These are phyloP conservation scores for Entonaema liquescens DNA, from an alignment of 495 filamentous ascomycete genomes.

Conservation along the genomic window DNA sequence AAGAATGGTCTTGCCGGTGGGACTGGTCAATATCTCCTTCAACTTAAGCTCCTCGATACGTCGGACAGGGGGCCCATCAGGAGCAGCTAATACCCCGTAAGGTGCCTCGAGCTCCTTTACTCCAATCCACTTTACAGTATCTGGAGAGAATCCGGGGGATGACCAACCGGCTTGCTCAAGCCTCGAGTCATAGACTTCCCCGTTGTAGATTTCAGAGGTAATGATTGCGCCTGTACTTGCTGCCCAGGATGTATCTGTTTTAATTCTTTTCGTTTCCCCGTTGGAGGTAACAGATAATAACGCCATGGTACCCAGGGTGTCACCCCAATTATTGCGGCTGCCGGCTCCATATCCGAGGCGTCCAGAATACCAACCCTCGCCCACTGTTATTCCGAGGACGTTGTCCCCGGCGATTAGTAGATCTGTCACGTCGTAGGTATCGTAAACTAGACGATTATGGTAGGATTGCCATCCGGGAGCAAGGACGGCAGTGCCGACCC, in stretches of 20 bases:
- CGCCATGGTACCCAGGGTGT: slow-evolving; percentile 55
- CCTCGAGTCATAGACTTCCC: slow-evolving; percentile 58
- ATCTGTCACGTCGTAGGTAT: slow-evolving; percentile 60
- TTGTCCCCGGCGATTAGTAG: slow-evolving; percentile 51
- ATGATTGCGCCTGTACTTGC: slow-evolving; percentile 52
- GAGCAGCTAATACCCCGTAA: slow-evolving; percentile 41
- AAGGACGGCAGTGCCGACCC: slow-evolving; percentile 53
- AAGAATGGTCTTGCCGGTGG: slow-evolving; percentile 56
- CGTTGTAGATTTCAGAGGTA: slow-evolving; percentile 62
- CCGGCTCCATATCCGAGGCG: slow-evolving; percentile 55
- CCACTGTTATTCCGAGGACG: slow-evolving; percentile 59
- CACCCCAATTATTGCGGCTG: slow-evolving; percentile 54
- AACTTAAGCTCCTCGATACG: slow-evolving; percentile 47
- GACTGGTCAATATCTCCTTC: slow-evolving; percentile 52
- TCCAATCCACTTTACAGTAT: slow-evolving; percentile 36
- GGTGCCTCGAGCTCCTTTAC: slow-evolving; percentile 42
- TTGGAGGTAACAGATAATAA: slow-evolving; percentile 49
- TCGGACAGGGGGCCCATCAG: slow-evolving; percentile 54
- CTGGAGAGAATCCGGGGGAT: slow-evolving; percentile 29
- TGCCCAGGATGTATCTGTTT: slow-evolving; percentile 57
- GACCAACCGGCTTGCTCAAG: slow-evolving; percentile 42
- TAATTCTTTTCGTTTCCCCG: slow-evolving; percentile 38
- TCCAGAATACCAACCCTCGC: slow-evolving; percentile 64
- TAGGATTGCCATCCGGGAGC: slow-evolving; percentile 67
- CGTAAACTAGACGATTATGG: slow-evolving; percentile 58